Conservation (phyloP, 495 filamentous ascomycete species). For the Neohortaea acidophila region DNA sequence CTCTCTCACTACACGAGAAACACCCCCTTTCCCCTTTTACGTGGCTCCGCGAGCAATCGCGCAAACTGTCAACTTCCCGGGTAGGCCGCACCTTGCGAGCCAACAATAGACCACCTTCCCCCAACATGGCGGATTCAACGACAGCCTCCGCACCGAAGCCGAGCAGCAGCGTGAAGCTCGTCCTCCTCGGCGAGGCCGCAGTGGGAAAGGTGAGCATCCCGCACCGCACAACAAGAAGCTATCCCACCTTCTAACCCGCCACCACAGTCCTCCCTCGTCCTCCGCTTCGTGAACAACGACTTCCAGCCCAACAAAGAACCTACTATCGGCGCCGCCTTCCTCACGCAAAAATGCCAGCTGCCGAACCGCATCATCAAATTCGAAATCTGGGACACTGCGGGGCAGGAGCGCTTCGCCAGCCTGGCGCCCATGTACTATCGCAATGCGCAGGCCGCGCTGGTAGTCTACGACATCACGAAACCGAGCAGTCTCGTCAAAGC, state of each 20-base stretch:
- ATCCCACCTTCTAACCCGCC: neutral
- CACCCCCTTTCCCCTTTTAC: too few species aligned
- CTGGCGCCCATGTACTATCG: conserved; percentile 99
- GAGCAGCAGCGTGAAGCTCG: conserved; percentile 97
- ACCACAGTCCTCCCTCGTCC: conserved; percentile 78
- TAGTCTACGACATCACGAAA: conserved; percentile 97
- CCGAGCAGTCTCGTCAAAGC: conserved; percentile 89
- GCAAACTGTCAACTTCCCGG: conserved; percentile 14
- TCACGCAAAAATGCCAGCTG: conserved; percentile 96
- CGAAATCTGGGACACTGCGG: conserved; percentile 98
- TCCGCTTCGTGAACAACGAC: conserved; percentile 98
- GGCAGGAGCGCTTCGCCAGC: conserved; percentile 93
- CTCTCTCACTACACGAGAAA: too few species aligned
- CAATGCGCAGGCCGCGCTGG: conserved; percentile 95
- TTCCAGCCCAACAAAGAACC: conserved; percentile 99
- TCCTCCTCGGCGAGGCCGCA: conserved; percentile 89
- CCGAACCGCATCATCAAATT: conserved; percentile 97
- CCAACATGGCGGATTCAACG: conserved; percentile 25
- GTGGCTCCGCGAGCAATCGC: too few species aligned
- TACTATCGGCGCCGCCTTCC: conserved; percentile 95
- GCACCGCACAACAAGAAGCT: neutral
- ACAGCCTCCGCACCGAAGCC: conserved; percentile 65
- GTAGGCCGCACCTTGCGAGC: conserved; percentile 15
- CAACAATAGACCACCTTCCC: conserved; percentile 4
- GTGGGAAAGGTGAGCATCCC: conserved; percentile 72